Percentiles rank a stretch among this genome's conserved stretches.
Evolutionary conservation across 2,329 filamentous ascomycete genomes (phyloP).

Genomic region (Zasmidium citrigriseum): DNA sequence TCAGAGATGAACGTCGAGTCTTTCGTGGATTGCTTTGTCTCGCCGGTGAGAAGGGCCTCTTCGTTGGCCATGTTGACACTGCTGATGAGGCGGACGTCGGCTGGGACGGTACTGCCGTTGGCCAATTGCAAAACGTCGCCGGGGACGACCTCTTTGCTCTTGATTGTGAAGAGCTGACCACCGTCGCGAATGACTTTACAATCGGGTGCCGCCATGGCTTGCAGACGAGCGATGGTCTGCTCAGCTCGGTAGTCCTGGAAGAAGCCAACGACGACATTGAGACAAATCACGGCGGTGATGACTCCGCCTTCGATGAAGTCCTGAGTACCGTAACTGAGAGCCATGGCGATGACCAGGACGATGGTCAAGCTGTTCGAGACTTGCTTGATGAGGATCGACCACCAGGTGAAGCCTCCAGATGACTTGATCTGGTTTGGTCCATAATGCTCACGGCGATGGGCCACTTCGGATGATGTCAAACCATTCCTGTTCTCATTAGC

Average conservation of each 20-base stretch:
- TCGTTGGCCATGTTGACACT: constrained; percentile 76
- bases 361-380: constrained; percentile 41
- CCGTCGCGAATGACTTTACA: constrained; percentile 57
- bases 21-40: constrained; percentile 56
- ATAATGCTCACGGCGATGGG: constrained; percentile 26
- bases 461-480: constrained; percentile 24
- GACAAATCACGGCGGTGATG: constrained; percentile 57
- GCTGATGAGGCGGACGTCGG: constrained; percentile 62
- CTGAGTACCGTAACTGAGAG: constrained; percentile 57
- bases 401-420: constrained; percentile 31
- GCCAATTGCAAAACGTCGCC: constrained; percentile 66
- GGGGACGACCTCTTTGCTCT: constrained; percentile 61
- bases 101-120: constrained; percentile 69
- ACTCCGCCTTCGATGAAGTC: constrained; percentile 65
- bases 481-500: constrained; percentile 20
- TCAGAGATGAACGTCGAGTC: constrained; percentile 31
- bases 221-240: constrained; percentile 60
- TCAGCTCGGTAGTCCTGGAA: constrained; percentile 62
- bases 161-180: constrained; percentile 53
- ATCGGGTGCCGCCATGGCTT: constrained; percentile 57
- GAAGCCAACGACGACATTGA: constrained; percentile 63
- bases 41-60: constrained; percentile 70
- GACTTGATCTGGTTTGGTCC: constrained; percentile 33
- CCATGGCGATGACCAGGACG: constrained; percentile 59
- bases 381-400: constrained; percentile 38